Conservation (phyloP, 1,284 basidiomycete genomes). For the Sporisorium iseilematis-ciliati region DNA sequence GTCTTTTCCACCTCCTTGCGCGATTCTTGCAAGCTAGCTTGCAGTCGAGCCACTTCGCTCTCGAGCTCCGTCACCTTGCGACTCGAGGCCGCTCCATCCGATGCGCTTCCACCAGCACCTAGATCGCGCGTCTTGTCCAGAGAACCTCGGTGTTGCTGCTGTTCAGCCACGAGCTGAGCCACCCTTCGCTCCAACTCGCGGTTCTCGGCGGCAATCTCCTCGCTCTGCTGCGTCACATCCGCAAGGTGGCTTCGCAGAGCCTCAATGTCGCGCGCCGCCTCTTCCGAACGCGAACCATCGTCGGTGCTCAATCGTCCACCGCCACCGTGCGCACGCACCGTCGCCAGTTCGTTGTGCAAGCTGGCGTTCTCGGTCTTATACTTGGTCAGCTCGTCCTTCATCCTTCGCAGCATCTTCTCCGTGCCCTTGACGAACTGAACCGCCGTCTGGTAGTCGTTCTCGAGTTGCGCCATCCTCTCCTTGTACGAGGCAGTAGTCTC, state of each 20-base stretch:
- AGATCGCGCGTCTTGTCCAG: constrained; percentile 39
- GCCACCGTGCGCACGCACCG: constrained; percentile 26
- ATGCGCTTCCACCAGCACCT: constrained; percentile 2
- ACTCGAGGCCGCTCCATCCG: constrained; percentile 25
- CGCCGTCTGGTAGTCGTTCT: constrained; percentile 93
- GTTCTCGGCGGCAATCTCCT: constrained; percentile 62
- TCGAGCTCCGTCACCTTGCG: constrained; percentile 55
- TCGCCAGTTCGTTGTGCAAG: constrained; percentile 53
- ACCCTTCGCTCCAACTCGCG: constrained; percentile 60
- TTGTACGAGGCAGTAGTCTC: constrained; percentile 66
- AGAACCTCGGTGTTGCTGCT: constrained; percentile 55
- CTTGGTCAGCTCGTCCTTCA: constrained; percentile 77
- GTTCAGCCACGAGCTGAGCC: constrained; percentile 52
- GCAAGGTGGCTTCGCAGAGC: constrained; percentile 57
- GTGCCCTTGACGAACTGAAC: constrained; percentile 87
- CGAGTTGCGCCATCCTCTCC: constrained; percentile 76
- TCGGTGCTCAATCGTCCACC: constrained; percentile 32
- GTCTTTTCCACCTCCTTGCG: constrained; percentile 55
- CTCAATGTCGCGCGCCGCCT: constrained; percentile 61
- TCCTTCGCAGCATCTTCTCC: constrained; percentile 97
- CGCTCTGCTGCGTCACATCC: constrained; percentile 59
- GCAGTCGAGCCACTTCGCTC: constrained; percentile 44
- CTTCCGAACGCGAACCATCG: constrained; percentile 48
- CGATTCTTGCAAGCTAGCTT: constrained; percentile 44
- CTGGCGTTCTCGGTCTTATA: constrained; percentile 67